phyloP scores from a whole-genome alignment of 73 alveolate genomes.

The Paramecium tetraurelia region DNA sequence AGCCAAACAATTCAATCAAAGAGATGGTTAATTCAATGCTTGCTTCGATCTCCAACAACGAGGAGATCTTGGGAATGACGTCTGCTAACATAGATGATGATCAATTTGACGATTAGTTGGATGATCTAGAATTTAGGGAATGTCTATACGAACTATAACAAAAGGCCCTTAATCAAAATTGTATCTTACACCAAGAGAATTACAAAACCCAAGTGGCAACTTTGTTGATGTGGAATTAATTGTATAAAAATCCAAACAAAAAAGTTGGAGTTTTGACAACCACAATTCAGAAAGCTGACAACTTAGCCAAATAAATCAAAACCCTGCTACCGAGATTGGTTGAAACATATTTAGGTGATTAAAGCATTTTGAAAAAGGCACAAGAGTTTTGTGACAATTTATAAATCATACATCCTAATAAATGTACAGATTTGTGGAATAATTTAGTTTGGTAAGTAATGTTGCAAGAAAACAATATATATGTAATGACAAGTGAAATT shows the following conservation, averaged over 20 bases:
- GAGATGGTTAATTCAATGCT: background rate
- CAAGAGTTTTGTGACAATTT: background rate
- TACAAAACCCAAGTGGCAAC: background rate
- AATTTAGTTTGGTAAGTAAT: background rate
- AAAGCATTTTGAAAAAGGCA: background rate
- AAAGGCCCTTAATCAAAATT: background rate
- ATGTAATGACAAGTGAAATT: background rate
- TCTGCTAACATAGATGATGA: background rate
- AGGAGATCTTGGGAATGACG: background rate
- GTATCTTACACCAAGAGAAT: background rate
- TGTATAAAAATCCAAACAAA: background rate
- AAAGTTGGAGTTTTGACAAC: background rate
- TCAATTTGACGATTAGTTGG: background rate
- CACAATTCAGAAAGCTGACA: background rate
- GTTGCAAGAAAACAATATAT: background rate
- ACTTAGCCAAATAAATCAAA: background rate
- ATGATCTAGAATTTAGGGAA: background rate
- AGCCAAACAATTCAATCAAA: background rate
- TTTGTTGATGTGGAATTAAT: constrained; percentile 10
- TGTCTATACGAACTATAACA: background rate
- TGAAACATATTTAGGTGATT: background rate
- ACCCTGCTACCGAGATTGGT: background rate
- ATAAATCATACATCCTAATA: background rate
- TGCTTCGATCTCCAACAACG: background rate
- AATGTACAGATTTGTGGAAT: constrained; percentile 10